Conservation (phyloP, 2,329 filamentous ascomycete species). For the Cryphonectria japonica region DNA sequence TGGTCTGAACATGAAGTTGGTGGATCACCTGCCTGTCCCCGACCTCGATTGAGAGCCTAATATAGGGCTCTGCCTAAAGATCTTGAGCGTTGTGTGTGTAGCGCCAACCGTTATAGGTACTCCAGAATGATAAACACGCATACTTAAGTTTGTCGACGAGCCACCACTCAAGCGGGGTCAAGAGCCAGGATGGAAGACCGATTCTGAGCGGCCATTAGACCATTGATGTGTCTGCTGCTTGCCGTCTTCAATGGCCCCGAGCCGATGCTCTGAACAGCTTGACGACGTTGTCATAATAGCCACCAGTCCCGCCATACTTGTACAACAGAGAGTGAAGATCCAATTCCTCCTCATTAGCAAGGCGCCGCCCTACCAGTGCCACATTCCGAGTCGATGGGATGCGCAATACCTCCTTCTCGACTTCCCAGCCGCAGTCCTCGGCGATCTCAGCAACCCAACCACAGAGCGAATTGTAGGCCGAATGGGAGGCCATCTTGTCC, state of each 20-base stretch:
- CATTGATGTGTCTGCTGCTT: background rate
- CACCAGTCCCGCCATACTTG: slow-evolving; percentile 59
- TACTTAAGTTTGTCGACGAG: background rate
- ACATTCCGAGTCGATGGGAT: slow-evolving; percentile 93
- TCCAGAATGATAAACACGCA: background rate
- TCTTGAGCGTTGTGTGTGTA: background rate
- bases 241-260: slow-evolving; percentile 43
- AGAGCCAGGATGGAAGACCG: background rate
- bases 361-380: slow-evolving; percentile 71
- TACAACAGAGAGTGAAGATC: slow-evolving; percentile 50
- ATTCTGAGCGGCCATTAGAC: background rate
- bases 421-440: slow-evolving; percentile 70
- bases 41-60: slow-evolving; percentile 53
- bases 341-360: slow-evolving; percentile 36
- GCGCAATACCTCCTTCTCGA: slow-evolving; percentile 83
- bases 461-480: slow-evolving; percentile 82
- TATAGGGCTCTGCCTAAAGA: background rate
- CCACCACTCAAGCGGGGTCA: no score
- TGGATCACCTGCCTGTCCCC: slow-evolving; percentile 76
- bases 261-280: slow-evolving; percentile 59
- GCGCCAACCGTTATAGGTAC: background rate
- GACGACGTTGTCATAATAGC: slow-evolving; percentile 62
- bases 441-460: slow-evolving; percentile 75
- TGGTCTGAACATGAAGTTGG: slow-evolving; percentile 71
- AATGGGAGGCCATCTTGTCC: slow-evolving; percentile 56